Evolutionary conservation across 495 filamentous ascomycete genomes (phyloP), one percentile per base, ranked within the genome.

Genomic region (Hyaloscypha variabilis): DNA sequence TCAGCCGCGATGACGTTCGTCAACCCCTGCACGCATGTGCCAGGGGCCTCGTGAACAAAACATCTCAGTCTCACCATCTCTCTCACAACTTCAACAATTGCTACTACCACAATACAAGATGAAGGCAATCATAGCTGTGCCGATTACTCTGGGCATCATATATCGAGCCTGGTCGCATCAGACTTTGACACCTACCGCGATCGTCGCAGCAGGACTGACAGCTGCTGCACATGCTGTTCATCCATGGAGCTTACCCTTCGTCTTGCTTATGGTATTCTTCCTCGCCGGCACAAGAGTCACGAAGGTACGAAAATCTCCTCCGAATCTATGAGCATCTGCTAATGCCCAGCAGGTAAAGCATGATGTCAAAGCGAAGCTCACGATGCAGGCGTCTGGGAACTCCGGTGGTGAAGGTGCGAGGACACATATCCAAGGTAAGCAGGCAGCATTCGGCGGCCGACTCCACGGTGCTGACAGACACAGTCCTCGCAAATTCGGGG

Each of bases 171-270:
- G 84, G 73, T 84, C 85, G 23, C 87, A 87, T 67, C 88, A 91
- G 26, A 93, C 91, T 8, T 82, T 96, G 52, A 95, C 92, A 14
- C 88, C 89, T 0, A 77, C 82, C 34, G 92, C 92, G 51, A 83
- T 94, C 65, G 71, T 88, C 11, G 81, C 84, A 24, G 93, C 93
- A 14, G 77, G 76, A 25, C 65, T 89, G 31, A 96, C 96, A 8
- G 94, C 92, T 10, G 74, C 82, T 60, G 84, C 88, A 3, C 95
- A 99, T 75, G 91, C 93, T 11, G 69, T 92, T 24, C 95, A 98
- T 76, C 94, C 95, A 10, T 97, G 91, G 91, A 90, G 88, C 61
- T 78, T 93, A n/a, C 93, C 91, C 2, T 96, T 97, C 75, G 82
- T 84, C 25, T 82, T 97, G 13, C 83, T 99, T 2, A 82, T 81